phyloP scores from a whole-genome alignment of 2,329 filamentous ascomycete genomes.

The Dactylellina drechsleri region DNA sequence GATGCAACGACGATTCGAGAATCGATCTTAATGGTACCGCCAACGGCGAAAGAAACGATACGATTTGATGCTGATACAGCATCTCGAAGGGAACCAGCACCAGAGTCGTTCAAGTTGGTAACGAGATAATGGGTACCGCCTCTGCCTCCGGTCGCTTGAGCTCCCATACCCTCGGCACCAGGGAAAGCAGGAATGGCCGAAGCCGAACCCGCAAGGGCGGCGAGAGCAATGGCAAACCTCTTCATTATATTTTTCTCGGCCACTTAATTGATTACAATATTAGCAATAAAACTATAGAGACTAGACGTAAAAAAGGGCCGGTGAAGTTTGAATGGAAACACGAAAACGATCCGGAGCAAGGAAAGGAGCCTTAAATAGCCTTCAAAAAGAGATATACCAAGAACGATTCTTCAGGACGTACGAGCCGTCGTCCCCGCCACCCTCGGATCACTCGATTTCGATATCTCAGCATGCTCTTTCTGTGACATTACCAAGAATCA shows the following conservation, averaged over 20 bases:
- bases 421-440: conserved; percentile 2
- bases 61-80: conserved; percentile 65
- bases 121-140: conserved; percentile 66
- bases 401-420: background rate
- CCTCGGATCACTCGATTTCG: conserved; percentile 10
- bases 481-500: background rate
- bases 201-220: conserved; percentile 45
- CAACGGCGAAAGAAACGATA: conserved; percentile 66
- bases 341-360: no score
- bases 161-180: conserved; percentile 66
- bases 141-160: conserved; percentile 64
- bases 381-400: no score
- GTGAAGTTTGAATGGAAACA: no score
- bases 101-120: conserved; percentile 65
- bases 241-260: conserved; percentile 10
- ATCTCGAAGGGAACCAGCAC: conserved; percentile 66
- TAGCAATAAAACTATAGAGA: no score
- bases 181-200: conserved; percentile 63
- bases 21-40: conserved; percentile 66
- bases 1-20: conserved; percentile 65
- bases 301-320: no score
- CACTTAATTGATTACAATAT: background rate
- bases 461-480: background rate
- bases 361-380: no score
- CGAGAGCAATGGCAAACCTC: conserved; percentile 24